Evolutionary conservation across 2,329 filamentous ascomycete genomes (phyloP).

Genomic region (Proliferodiscus dingleyae): DNA sequence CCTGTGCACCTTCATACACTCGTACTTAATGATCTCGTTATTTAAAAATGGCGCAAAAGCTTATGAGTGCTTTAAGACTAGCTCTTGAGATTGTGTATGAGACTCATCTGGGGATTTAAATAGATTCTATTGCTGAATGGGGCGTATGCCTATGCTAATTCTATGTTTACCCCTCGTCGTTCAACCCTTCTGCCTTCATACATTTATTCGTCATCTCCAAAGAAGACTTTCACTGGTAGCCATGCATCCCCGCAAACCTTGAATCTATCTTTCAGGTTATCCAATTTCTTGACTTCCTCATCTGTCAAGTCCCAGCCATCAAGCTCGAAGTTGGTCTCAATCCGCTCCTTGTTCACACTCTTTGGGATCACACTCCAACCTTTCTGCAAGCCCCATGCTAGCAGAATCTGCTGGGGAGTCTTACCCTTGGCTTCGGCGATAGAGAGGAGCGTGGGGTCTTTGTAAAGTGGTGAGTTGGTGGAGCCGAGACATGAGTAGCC

Average conservation of each 20-base stretch:
- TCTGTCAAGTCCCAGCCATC: conserved; percentile 69
- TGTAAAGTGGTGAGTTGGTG: conserved; percentile 64
- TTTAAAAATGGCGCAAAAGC: no score
- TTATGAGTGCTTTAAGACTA: no score
- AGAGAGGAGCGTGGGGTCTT: conserved; percentile 56
- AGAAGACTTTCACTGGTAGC: conserved; percentile 76
- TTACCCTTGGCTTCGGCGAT: conserved; percentile 63
- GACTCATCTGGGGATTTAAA: no score
- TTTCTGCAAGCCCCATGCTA: conserved; percentile 77
- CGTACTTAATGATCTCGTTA: no score
- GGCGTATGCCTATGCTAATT: no score
- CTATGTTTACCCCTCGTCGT: no score
- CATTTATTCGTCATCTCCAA: conserved; percentile 72
- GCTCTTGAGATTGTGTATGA: no score
- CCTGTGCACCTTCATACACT: no score
- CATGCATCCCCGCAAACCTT: conserved; percentile 75
- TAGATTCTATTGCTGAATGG: no score
- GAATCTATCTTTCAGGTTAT: conserved; percentile 51
- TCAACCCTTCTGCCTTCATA: no score
- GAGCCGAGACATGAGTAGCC: conserved; percentile 71
- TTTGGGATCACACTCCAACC: conserved; percentile 84
- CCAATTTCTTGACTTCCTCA: conserved; percentile 65
- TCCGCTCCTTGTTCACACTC: conserved; percentile 67
- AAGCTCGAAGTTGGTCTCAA: conserved; percentile 70
- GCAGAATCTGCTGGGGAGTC: conserved; percentile 69